Base-by-base conservation (phyloP, 192 early-diverging fungal genomes). In the Pilobolus umbonatus region DNA sequence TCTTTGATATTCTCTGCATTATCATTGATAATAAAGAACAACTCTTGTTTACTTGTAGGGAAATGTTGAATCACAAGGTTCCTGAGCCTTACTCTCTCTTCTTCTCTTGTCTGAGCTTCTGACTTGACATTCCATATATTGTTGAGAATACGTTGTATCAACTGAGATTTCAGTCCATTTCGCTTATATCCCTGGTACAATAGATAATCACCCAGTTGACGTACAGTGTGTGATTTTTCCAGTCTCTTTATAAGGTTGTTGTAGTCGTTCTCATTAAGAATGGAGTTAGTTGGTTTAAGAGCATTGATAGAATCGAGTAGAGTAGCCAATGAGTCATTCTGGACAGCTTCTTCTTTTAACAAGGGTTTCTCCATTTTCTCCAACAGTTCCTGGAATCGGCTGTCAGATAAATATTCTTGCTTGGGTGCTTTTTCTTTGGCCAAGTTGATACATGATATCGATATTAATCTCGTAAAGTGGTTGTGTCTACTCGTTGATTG, bases 11-110 rank as follows among this genome's bases (percentile, higher is more conserved):
- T 59, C 7, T 30, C 34, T 10, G 45, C 57, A 48, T 59, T 59
- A 1, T 59, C 44, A 14, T 45, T 45, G 38, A 59, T 59, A 25
- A 59, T 47, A 9, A 59, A 59, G 21, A 59, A 59, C 22, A 59
- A 35, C 14, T 59, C 44, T 4, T 59, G 21, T 7, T 31, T 29
- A 15, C 45, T 35, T 24, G 57, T 45, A 11, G 57, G 44, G 7
- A 59, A 42, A n/a, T 28, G 25, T 14, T 57, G n/a, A 14, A 19
- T 57, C 8, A 57, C 42, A 22, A 25, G 9, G 45, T 24, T 11
- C 6, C 19, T 5, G 6, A 31, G 3, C 3, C 2, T 42, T 3
- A 1, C 26, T 59, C 31, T 59, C 25, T 21, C 30, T 34, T 47
- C 31, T 26, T 59, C 30, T 3, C 39, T 35, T 0, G 48, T 24